These are phyloP conservation scores for Amanita molliuscula DNA, from an alignment of 768 basidiomycete genomes.

Conservation along the genomic window DNA sequence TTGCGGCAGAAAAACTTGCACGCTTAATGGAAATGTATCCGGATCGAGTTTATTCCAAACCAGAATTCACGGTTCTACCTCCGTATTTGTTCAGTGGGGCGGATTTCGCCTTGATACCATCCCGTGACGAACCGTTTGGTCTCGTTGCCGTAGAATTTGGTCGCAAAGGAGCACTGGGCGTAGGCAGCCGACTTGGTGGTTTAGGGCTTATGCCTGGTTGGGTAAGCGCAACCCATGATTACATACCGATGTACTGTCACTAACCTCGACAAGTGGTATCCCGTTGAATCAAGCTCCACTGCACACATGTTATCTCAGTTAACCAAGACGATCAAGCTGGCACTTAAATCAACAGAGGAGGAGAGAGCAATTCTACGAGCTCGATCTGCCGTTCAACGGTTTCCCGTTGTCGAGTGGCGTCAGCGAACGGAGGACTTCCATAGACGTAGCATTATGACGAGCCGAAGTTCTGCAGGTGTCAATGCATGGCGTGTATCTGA, in stretches of 20 bases:
- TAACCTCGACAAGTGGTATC: slow-evolving; percentile 68
- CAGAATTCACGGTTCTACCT: slow-evolving; percentile 90
- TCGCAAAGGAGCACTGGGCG: slow-evolving; percentile 91
- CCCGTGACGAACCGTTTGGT: slow-evolving; percentile 94
- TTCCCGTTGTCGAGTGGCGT: slow-evolving; percentile 97
- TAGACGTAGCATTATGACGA: slow-evolving; percentile 65
- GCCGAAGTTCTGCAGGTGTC: slow-evolving; percentile 55
- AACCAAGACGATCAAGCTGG: slow-evolving; percentile 91
- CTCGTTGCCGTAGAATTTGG: slow-evolving; percentile 95
- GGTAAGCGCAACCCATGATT: slow-evolving; percentile 41
- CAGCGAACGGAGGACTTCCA: slow-evolving; percentile 95
- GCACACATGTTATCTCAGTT: slow-evolving; percentile 92
- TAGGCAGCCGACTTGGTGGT: slow-evolving; percentile 89
- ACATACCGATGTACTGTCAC: slow-evolving; percentile 1
- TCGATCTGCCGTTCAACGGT: slow-evolving; percentile 88
- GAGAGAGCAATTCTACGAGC: slow-evolving; percentile 90
- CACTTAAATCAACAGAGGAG: slow-evolving; percentile 81
- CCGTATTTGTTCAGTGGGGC: slow-evolving; percentile 92
- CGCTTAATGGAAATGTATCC: slow-evolving; percentile 94
- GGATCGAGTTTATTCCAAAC: slow-evolving; percentile 90
- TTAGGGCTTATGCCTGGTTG: slow-evolving; percentile 96
- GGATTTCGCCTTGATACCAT: slow-evolving; percentile 92
- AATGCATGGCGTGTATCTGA: slow-evolving; percentile 76
- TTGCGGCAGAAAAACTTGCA: slow-evolving; percentile 89
- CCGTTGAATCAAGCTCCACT: slow-evolving; percentile 88